Conservation (phyloP, 805 yeast genomes). For the Cyberlindnera suaveolens region DNA sequence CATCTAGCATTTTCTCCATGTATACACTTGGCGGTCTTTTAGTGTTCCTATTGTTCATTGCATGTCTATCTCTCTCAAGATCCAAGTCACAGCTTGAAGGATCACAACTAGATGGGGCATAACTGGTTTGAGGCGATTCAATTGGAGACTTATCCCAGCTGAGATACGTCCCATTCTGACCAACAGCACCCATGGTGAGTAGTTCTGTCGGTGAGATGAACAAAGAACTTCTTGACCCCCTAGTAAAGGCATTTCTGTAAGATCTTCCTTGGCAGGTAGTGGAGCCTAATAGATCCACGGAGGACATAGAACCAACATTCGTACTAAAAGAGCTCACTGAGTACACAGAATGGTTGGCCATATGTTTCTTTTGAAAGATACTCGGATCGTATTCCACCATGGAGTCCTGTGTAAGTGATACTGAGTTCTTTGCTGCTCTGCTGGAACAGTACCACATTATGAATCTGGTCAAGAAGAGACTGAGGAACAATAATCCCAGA, state of each 20-base stretch:
- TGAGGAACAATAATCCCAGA: conserved; percentile 39
- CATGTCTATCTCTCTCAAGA: neutral
- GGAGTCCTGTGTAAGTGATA: neutral
- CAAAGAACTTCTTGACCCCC: conserved; percentile 36
- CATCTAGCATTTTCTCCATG: conserved; percentile 39
- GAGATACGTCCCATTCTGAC: conserved; percentile 4
- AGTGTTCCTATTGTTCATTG: conserved; percentile 6
- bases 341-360: conserved; percentile 23
- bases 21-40: conserved; percentile 44
- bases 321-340: conserved; percentile 27
- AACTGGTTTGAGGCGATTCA: conserved; percentile 17
- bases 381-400: conserved; percentile 20
- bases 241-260: conserved; percentile 19
- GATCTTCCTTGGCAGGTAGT: conserved; percentile 17
- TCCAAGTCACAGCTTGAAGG: neutral
- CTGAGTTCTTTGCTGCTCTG: conserved; percentile 22
- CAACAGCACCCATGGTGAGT: conserved; percentile 17
- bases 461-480: conserved; percentile 20
- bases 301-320: conserved; percentile 15
- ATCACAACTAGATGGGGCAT: conserved; percentile 3
- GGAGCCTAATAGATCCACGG: conserved; percentile 12
- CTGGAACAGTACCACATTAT: conserved; percentile 22
- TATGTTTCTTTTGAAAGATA: conserved; percentile 17
- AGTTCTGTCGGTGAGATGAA: conserved; percentile 48
- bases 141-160: conserved; percentile 17